Evolutionary conservation across 2,329 filamentous ascomycete species (phyloP), one percentile per base, ranked within the genome.

Genomic region (Alternaria angustiovoidea): DNA sequence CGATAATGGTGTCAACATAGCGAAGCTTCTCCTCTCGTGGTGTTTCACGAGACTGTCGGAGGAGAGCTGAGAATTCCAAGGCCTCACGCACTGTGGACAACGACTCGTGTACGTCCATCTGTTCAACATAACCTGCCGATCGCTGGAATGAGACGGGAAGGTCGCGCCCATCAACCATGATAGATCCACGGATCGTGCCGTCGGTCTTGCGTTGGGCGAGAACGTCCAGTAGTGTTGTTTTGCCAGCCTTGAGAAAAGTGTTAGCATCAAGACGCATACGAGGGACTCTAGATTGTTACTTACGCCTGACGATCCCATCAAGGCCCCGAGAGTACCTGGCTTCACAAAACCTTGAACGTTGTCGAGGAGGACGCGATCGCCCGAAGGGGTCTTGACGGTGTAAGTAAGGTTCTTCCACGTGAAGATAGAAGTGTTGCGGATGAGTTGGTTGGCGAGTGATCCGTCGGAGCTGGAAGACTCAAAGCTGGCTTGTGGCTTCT

Each of bases 111-210:
- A 87, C 80, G 71, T 89, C 87, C 30, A 85, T 77, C 69, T 89
- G 87, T 70, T 89, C 84, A 0, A 57, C 57, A 32, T 67, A 68
- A 8, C 66, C 67, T 18, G 91, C 94, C 80, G 92, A 93, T 61
- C 92, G 89, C 78, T 95, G 92, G 84, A 96, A 96, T 0, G 90
- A 91, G 43, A 84, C 83, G 66, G 94, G 91, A 43, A 90, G 87
- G 20, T 86, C 87, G n/a, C 82, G 83, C 0, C 90, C 90, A 65
- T 93, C 89, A 18, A 93, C 88, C 91, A 81, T 28, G 87, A 95
- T 93, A 66, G 93, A 88, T 53, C 93, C 93, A 7, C 86, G 88
- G 38, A 96, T 91, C 18, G 94, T 88, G 78, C 93, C 93, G 86
- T 93, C 92, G 1, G 90, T 92, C 16, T 90, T 89, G 73, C 93